Conservation (phyloP, 2,329 filamentous ascomycete genomes). For the Grosmannia clavigera region DNA sequence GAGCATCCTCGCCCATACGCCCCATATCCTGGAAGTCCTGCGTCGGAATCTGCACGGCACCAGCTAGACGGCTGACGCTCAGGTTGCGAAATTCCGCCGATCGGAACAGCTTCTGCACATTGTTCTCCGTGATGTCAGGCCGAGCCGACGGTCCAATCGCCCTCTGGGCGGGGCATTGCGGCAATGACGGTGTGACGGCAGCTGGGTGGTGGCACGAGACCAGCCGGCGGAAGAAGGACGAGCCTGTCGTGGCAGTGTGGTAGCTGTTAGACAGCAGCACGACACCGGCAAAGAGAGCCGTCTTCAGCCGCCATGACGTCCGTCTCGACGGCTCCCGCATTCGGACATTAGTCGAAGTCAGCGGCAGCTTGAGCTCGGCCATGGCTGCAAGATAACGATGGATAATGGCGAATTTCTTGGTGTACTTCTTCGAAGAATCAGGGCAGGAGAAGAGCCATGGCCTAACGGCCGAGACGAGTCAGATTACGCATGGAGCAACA, state of each 20-base stretch:
- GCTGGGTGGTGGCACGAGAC: not conserved
- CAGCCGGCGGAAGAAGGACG: not conserved
- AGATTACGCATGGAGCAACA: not conserved
- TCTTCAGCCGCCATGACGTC: not conserved
- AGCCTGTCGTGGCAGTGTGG: not conserved
- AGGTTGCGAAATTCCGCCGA: conserved; percentile 13
- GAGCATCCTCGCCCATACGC: conserved; percentile 36
- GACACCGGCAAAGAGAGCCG: not conserved
- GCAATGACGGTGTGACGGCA: not conserved
- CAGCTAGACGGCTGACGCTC: conserved; percentile 16
- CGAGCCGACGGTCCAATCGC: not conserved
- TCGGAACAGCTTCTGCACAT: not conserved
- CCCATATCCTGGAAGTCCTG: conserved; percentile 31
- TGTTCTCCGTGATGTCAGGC: conserved; percentile 2
- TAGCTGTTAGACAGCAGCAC: not conserved
- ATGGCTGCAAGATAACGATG: not conserved
- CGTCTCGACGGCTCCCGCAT: not conserved
- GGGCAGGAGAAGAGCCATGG: not conserved
- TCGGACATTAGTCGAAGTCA: not conserved
- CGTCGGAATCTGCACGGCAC: conserved; percentile 19
- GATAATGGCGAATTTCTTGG: not conserved
- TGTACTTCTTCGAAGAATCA: not conserved
- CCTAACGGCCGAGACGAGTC: no score
- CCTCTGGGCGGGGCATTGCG: not conserved
- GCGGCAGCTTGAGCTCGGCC: not conserved